Conservation (phyloP, 192 early-diverging fungal species). For the Backusella tuberculispora region DNA sequence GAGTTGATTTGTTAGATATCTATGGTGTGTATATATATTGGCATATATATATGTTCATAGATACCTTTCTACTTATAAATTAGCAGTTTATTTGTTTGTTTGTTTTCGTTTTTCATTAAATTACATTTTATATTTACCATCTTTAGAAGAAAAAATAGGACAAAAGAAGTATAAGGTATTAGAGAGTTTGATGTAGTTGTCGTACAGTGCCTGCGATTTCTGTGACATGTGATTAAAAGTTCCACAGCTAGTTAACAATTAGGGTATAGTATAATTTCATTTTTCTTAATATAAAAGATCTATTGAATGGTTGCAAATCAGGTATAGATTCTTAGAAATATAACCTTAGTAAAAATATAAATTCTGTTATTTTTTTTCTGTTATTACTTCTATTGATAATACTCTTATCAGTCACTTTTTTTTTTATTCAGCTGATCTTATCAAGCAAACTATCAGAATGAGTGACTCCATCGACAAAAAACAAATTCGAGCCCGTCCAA, state of each 20-base stretch:
- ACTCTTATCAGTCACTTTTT: not conserved
- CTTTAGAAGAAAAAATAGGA: not conserved
- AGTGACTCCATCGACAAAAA: not conserved
- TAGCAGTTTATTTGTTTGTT: no score
- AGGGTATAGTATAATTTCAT: not conserved
- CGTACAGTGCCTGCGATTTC: not conserved
- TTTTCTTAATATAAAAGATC: not conserved
- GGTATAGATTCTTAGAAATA: not conserved
- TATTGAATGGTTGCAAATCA: not conserved
- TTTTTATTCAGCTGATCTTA: not conserved
- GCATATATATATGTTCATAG: no score
- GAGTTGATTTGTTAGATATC: not conserved
- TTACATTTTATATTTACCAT: no score
- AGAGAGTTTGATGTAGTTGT: not conserved
- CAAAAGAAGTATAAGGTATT: not conserved
- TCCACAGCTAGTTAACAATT: slow-evolving; percentile 1
- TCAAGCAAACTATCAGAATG: not conserved
- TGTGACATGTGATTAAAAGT: not conserved
- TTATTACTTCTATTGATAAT: not conserved
- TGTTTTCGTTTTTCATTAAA: no score
- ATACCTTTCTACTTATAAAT: no score
- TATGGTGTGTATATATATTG: not conserved
- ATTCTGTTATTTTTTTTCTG: not conserved
- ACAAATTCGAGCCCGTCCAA: not conserved
- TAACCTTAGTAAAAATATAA: not conserved